Evolutionary conservation across 139 green algal species (phyloP).

Genomic region (Picochlorum sp.): DNA sequence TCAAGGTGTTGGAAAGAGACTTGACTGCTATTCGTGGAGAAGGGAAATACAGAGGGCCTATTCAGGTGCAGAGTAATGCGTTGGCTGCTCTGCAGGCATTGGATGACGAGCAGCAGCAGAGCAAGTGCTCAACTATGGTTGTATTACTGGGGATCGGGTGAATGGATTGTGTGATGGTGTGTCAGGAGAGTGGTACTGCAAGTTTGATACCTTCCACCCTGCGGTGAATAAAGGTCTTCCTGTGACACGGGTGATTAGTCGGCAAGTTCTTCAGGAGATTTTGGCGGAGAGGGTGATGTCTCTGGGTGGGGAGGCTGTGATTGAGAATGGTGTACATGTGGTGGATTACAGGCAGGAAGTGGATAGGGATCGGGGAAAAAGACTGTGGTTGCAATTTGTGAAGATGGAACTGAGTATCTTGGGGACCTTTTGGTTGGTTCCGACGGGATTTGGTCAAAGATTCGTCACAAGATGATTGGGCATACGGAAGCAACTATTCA

Average conservation of each 20-base stretch:
- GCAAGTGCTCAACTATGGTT: slow-evolving; percentile 58
- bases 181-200: slow-evolving; percentile 92
- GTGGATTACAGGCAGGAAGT: slow-evolving; percentile 32
- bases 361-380: slow-evolving; percentile 14
- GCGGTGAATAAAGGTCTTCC: slow-evolving; percentile 80
- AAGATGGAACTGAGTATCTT: slow-evolving; percentile 52
- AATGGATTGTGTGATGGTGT: slow-evolving; percentile 84
- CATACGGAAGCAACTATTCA: slow-evolving; percentile 53
- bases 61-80: slow-evolving; percentile 87
- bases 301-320: slow-evolving; percentile 38
- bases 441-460: slow-evolving; percentile 90
- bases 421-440: slow-evolving; percentile 89
- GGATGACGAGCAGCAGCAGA: slow-evolving; percentile 54
- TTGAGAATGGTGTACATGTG: slow-evolving; percentile 53
- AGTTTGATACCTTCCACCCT: slow-evolving; percentile 96
- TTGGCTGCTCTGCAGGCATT: slow-evolving; percentile 79
- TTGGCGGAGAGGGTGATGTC: slow-evolving; percentile 41
- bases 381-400: slow-evolving; percentile 43
- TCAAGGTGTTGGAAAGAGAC: slow-evolving; percentile 82
- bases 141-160: slow-evolving; percentile 82
- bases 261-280: slow-evolving; percentile 62
- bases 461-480: slow-evolving; percentile 62
- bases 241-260: slow-evolving; percentile 88
- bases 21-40: slow-evolving; percentile 85
- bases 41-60: slow-evolving; percentile 89